These are phyloP conservation scores for Musa troglodytarum DNA, from an alignment of 176 grass and related monocot genomes.

Conservation along the genomic window DNA sequence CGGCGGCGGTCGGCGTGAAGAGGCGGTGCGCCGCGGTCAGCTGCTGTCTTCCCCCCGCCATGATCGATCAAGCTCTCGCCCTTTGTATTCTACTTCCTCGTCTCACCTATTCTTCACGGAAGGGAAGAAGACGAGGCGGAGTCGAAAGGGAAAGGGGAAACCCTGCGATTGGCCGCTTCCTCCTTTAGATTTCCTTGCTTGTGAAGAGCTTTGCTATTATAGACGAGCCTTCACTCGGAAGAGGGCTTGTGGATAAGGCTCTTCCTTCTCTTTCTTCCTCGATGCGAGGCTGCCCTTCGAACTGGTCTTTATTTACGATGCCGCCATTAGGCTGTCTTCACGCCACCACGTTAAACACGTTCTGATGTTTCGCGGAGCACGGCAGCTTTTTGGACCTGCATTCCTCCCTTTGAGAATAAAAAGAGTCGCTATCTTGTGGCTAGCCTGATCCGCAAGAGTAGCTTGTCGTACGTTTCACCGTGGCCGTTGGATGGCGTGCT, in stretches of 20 bases:
- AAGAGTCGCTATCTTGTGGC: too few species aligned
- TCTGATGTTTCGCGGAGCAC: too few species aligned
- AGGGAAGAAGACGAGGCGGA: not conserved
- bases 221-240: not conserved
- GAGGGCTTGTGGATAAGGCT: not conserved
- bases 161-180: not conserved
- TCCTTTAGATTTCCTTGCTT: not conserved
- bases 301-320: not conserved
- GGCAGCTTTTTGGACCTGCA: too few species aligned
- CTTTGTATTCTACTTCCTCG: not conserved
- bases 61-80: not conserved
- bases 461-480: not conserved
- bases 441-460: too few species aligned
- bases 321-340: too few species aligned
- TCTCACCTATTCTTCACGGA: not conserved
- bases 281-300: not conserved
- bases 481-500: not conserved
- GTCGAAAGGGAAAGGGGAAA: not conserved
- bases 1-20: constrained; percentile 30
- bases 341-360: too few species aligned
- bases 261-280: not conserved
- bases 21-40: constrained; percentile 38
- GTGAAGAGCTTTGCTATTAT: not conserved
- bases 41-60: constrained; percentile 47
- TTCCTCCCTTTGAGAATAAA: too few species aligned